Conservation (phyloP, 441 rosid genomes). For the Daphne laureola region DNA sequence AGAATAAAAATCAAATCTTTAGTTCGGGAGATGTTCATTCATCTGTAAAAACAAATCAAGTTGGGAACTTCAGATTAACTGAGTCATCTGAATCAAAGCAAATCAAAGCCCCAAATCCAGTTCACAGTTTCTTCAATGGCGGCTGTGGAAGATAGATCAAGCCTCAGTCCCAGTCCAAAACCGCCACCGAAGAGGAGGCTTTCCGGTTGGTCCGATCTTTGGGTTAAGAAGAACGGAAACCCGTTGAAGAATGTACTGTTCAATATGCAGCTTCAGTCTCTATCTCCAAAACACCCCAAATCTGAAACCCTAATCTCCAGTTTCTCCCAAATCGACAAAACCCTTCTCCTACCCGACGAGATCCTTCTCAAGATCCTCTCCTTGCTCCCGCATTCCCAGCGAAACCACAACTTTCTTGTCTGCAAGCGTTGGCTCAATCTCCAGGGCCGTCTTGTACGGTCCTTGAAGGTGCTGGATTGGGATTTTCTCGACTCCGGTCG, state of each 20-base stretch:
- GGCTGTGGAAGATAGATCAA: constrained; percentile 26
- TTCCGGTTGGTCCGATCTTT: constrained; percentile 62
- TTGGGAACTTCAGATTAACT: not conserved
- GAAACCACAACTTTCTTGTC: constrained; percentile 41
- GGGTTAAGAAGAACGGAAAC: constrained; percentile 55
- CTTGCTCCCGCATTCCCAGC: constrained; percentile 42
- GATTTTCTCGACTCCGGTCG: constrained; percentile 47
- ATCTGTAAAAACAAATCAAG: not conserved
- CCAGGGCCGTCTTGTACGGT: constrained; percentile 50
- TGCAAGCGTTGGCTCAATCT: constrained; percentile 64
- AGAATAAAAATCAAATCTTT: not conserved
- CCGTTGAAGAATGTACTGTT: constrained; percentile 44
- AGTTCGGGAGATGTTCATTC: not conserved
- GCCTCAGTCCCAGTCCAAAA: constrained; percentile 23
- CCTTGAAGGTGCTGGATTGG: constrained; percentile 52
- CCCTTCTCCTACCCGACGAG: constrained; percentile 57
- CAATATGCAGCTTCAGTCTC: constrained; percentile 52
- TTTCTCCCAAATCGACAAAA: constrained; percentile 41
- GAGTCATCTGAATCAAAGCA: constrained; percentile 7
- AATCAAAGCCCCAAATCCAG: not conserved
- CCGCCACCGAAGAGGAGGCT: constrained; percentile 43
- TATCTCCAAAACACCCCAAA: constrained; percentile 31
- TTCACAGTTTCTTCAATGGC: constrained; percentile 31
- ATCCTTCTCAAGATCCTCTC: constrained; percentile 45
- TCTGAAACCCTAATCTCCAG: constrained; percentile 35